Percentiles rank a stretch among this genome's conserved stretches.
Conservation (phyloP, 2,329 filamentous ascomycete genomes). For the Xylariaceae sp. region DNA sequence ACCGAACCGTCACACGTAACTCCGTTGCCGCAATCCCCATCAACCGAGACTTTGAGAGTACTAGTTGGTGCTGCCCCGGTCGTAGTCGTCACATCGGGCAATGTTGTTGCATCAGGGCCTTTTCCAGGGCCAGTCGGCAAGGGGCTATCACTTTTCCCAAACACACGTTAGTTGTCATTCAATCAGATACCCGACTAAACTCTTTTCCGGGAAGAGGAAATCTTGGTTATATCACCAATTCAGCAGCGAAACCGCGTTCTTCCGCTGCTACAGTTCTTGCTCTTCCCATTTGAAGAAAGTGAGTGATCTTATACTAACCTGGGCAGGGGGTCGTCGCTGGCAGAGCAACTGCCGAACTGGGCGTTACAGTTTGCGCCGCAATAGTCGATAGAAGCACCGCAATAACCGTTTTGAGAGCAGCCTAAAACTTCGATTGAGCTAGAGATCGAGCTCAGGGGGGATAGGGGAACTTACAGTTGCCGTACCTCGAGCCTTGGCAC, state of each 20-base stretch:
- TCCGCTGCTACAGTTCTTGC: too few species aligned
- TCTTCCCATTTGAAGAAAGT: neutral
- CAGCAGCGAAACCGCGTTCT: too few species aligned
- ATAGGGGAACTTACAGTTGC: slow-evolving; percentile 38
- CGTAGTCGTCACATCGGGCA: slow-evolving; percentile 24
- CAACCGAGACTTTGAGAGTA: slow-evolving; percentile 33
- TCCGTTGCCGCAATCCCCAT: slow-evolving; percentile 39
- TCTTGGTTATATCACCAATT: neutral
- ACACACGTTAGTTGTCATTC: neutral
- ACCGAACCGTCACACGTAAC: slow-evolving; percentile 40
- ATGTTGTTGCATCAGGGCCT: too few species aligned
- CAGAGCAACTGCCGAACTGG: slow-evolving; percentile 34
- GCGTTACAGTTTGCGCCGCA: slow-evolving; percentile 37
- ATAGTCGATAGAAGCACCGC: slow-evolving; percentile 41
- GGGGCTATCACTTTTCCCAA: slow-evolving; percentile 21
- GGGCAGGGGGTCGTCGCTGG: slow-evolving; percentile 31
- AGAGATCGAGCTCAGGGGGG: neutral
- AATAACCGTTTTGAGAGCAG: slow-evolving; percentile 39
- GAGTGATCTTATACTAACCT: slow-evolving; percentile 17
- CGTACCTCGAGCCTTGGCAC: slow-evolving; percentile 38
- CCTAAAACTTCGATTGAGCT: slow-evolving; percentile 31
- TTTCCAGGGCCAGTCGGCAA: slow-evolving; percentile 32
- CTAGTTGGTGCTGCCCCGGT: slow-evolving; percentile 32
- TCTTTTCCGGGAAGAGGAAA: neutral
- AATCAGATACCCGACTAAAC: neutral